A percentile compares a stretch with the other conserved stretches of the same genome.
Conservation (phyloP, 208 protist species). For the Tritrichomonas musculus region DNA sequence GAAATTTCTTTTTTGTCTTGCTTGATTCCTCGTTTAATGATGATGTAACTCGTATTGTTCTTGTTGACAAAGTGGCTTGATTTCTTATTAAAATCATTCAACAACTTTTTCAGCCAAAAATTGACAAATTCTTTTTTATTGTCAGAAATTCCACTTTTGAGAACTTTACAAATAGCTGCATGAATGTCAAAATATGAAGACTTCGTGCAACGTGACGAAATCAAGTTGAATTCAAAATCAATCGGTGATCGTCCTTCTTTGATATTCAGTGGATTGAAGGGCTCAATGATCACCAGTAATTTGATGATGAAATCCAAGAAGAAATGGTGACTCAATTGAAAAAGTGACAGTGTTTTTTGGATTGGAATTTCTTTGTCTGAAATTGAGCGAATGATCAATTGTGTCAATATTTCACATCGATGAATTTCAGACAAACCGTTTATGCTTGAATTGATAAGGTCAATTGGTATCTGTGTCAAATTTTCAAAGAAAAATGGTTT, state of each 20-base stretch:
- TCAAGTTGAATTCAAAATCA: neutral
- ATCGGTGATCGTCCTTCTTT: neutral
- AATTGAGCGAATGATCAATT: neutral
- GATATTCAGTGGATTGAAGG: neutral
- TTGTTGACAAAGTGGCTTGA: neutral
- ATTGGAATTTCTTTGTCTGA: neutral
- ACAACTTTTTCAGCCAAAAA: neutral
- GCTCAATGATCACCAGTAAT: neutral
- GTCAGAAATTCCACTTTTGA: neutral
- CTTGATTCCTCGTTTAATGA: neutral
- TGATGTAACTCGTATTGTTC: neutral
- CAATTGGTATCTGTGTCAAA: neutral
- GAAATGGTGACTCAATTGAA: neutral
- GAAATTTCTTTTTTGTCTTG: neutral
- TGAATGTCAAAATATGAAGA: neutral
- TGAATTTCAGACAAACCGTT: neutral
- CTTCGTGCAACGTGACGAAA: neutral
- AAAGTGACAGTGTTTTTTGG: neutral
- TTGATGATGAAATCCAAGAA: neutral
- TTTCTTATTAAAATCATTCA: neutral
- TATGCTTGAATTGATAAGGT: neutral
- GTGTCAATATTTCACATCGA: neutral
- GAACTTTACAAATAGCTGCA: neutral
- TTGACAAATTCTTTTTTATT: neutral
- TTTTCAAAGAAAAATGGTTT: neutral